Evolutionary conservation across 768 basidiomycete genomes (phyloP).

Genomic region (Heimioporus sp.): DNA sequence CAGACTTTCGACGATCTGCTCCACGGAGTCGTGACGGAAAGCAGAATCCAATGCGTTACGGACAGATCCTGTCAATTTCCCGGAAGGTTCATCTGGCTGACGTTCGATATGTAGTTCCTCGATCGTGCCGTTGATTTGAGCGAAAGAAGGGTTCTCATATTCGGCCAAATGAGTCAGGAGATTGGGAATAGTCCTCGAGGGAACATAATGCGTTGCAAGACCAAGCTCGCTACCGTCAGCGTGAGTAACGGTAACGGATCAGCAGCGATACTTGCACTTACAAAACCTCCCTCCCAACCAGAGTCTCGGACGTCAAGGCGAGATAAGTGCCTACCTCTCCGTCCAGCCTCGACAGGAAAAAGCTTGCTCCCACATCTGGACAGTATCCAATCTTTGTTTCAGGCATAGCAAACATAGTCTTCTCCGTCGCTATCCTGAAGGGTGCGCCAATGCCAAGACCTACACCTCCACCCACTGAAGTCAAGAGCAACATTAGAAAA

Average conservation of each 20-base stretch:
- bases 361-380: conserved; percentile 92
- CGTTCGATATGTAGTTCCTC: conserved; percentile 61
- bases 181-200: conserved; percentile 68
- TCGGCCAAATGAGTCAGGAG: conserved; percentile 66
- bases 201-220: conserved; percentile 91
- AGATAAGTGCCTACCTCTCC: conserved; percentile 95
- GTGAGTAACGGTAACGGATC: conserved; percentile 15
- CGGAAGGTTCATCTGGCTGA: conserved; percentile 50
- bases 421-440: conserved; percentile 92
- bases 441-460: conserved; percentile 82
- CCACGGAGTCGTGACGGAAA: conserved; percentile 71
- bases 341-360: conserved; percentile 86
- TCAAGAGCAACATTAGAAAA: conserved; percentile 4
- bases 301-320: conserved; percentile 70
- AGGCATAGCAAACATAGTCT: conserved; percentile 92
- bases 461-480: conserved; percentile 90
- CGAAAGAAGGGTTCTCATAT: conserved; percentile 33
- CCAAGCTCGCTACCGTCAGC: conserved; percentile 69
- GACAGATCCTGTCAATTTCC: conserved; percentile 55
- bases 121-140: conserved; percentile 66
- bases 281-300: conserved; percentile 85
- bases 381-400: conserved; percentile 90
- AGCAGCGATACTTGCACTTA: conserved; percentile 39
- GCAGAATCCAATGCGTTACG: conserved; percentile 80
- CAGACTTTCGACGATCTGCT: conserved; percentile 64